Evolutionary conservation across 108 stramenopile genomes (phyloP), one percentile per base, ranked within the genome.

Genomic region (Bacterosira constricta): DNA sequence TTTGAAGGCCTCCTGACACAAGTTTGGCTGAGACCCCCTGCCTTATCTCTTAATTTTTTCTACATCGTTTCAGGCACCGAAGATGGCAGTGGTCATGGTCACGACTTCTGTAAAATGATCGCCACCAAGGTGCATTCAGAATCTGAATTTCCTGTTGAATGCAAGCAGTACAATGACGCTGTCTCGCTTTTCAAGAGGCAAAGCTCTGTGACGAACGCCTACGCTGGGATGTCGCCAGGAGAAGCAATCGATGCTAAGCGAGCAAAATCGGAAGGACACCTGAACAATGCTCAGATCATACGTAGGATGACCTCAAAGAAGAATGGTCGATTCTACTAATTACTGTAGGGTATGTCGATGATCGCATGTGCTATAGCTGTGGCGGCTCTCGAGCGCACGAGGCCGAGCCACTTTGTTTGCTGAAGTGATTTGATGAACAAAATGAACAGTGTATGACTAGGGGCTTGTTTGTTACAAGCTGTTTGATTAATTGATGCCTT

Each of bases 271-370:
- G 63, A 73, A 54, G 72, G 72, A 12, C 72, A 64, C 26, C 20
- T 73, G 44, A 73, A 73, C 51, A 31, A 39, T 54, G 72, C 72
- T n/a, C 72, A 73, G 46, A 73, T 73, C 61, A 73, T 46, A 44
- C 53, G 73, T 5, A 66, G 73, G 55, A 75, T 75, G 73, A 75
- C 73, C 3, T 66, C 73, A 9, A 59, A 52, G 52, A 75, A 66
- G 31, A 65, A 64, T 36, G 63, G 63, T 15, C 44, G 73, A 21
- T 73, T n/a, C n/a, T n/a, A n/a, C n/a, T n/a, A n/a, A n/a, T n/a
- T n/a, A n/a, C n/a, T n/a, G n/a, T n/a, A n/a, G n/a, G n/a, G n/a
- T n/a, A n/a, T n/a, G n/a, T n/a, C n/a, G n/a, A n/a, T n/a, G n/a
- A n/a, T n/a, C n/a, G n/a, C n/a, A n/a, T n/a, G n/a, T n/a, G n/a